phyloP scores from a whole-genome alignment of 768 basidiomycete species.

The Asterophora parasitica region DNA sequence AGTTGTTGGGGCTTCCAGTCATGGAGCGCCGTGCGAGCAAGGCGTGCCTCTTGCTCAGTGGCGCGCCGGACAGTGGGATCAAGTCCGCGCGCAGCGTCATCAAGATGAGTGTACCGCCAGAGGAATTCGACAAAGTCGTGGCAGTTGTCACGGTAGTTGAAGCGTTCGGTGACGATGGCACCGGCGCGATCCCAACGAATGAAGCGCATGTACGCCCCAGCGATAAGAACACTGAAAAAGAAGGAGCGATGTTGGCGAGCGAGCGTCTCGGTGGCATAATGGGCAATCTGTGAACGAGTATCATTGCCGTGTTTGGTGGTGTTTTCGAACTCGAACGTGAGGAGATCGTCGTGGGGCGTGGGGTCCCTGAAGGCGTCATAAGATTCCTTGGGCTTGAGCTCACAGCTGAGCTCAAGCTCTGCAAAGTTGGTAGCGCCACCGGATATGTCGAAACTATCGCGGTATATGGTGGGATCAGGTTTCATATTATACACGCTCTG shows the following conservation, averaged over 20 bases:
- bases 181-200: conserved; percentile 32
- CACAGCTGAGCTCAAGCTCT: conserved; percentile 10
- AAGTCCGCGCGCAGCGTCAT: conserved; percentile 17
- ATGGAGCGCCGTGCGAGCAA: neutral
- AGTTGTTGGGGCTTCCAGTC: conserved; percentile 4
- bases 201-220: conserved; percentile 21
- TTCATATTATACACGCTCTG: neutral
- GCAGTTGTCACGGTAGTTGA: conserved; percentile 20
- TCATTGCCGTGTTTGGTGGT: neutral
- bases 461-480: conserved; percentile 8
- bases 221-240: conserved; percentile 25
- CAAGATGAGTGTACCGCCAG: conserved; percentile 21
- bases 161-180: conserved; percentile 23
- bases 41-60: conserved; percentile 3
- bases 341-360: neutral
- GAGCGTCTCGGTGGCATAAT: conserved; percentile 19
- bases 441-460: neutral
- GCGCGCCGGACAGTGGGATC: conserved; percentile 22
- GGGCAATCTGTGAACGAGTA: conserved; percentile 20
- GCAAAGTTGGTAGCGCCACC: conserved; percentile 8
- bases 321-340: neutral
- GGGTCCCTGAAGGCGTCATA: conserved; percentile 14
- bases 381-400: conserved; percentile 13
- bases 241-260: conserved; percentile 26
- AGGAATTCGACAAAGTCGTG: conserved; percentile 23